Evolutionary conservation across 148 eudicot genomes (phyloP).

Genomic region (Dysphania ambrosioides): DNA sequence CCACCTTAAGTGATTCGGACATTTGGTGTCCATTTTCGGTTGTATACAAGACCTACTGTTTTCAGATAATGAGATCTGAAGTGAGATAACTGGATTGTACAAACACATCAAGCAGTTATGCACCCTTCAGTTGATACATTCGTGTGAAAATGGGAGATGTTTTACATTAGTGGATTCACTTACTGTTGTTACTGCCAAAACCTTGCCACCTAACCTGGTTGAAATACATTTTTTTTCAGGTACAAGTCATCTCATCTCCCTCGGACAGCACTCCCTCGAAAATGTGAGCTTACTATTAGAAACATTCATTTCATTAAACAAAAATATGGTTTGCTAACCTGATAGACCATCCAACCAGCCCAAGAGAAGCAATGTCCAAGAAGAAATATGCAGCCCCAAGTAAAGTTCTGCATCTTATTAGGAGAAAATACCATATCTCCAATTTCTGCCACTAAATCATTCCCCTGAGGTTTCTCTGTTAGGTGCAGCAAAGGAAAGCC

Average conservation of each 20-base stretch:
- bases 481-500: slow-evolving; percentile 51
- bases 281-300: no score
- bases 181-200: neutral
- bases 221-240: no score
- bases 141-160: neutral
- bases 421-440: slow-evolving; percentile 9
- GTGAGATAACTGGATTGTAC: neutral
- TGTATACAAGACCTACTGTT: no score
- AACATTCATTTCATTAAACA: no score
- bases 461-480: slow-evolving; percentile 12
- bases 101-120: no score
- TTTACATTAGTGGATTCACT: neutral
- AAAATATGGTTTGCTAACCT: no score
- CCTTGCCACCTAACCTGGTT: neutral
- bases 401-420: slow-evolving; percentile 44
- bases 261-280: no score
- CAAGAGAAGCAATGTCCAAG: slow-evolving; percentile 78
- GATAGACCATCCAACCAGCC: slow-evolving; percentile 90
- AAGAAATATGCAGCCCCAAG: slow-evolving; percentile 66
- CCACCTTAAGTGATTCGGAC: neutral
- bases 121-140: neutral
- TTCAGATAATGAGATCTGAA: neutral
- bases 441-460: neutral
- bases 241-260: no score
- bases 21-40: neutral